These are phyloP conservation scores for Claviceps cyperi DNA, from an alignment of 2,329 filamentous ascomycete species.

Conservation along the genomic window DNA sequence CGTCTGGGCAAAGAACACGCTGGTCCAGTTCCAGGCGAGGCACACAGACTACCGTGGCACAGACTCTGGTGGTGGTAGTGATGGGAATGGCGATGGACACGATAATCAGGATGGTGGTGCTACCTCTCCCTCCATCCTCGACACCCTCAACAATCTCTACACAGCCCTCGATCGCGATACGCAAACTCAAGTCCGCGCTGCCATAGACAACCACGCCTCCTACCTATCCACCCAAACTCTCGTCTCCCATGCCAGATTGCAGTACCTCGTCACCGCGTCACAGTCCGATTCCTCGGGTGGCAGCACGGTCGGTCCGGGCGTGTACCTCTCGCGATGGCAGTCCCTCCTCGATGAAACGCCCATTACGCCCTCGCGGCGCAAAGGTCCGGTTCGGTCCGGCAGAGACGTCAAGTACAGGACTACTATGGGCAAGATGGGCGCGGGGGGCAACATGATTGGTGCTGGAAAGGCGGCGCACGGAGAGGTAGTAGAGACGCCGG, in stretches of 20 bases:
- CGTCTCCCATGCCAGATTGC: conserved; percentile 40
- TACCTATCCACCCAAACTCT: conserved; percentile 44
- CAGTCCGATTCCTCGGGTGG: conserved; percentile 11
- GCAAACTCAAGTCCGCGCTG: conserved; percentile 28
- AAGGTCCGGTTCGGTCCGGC: conserved; percentile 38
- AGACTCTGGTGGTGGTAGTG: background rate
- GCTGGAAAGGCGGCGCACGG: conserved; percentile 10
- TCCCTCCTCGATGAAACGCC: conserved; percentile 52
- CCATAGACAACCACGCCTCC: conserved; percentile 43
- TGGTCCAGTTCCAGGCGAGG: conserved; percentile 36
- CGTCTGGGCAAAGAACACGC: conserved; percentile 43
- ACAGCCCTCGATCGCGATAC: conserved; percentile 30
- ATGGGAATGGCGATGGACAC: too few species aligned
- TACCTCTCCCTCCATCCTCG: conserved; percentile 16
- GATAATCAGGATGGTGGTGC: too few species aligned
- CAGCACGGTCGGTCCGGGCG: conserved; percentile 47
- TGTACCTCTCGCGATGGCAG: conserved; percentile 62
- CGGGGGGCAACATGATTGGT: conserved; percentile 12
- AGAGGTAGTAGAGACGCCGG: conserved; percentile 13
- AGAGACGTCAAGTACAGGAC: conserved; percentile 33
- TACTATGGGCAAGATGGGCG: conserved; percentile 29
- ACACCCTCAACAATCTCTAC: conserved; percentile 28
- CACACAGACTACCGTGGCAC: conserved; percentile 5
- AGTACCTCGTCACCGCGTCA: conserved; percentile 35
- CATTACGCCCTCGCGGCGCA: conserved; percentile 44